phyloP scores from a whole-genome alignment of 768 basidiomycete species.

The Agrocybe pediades region DNA sequence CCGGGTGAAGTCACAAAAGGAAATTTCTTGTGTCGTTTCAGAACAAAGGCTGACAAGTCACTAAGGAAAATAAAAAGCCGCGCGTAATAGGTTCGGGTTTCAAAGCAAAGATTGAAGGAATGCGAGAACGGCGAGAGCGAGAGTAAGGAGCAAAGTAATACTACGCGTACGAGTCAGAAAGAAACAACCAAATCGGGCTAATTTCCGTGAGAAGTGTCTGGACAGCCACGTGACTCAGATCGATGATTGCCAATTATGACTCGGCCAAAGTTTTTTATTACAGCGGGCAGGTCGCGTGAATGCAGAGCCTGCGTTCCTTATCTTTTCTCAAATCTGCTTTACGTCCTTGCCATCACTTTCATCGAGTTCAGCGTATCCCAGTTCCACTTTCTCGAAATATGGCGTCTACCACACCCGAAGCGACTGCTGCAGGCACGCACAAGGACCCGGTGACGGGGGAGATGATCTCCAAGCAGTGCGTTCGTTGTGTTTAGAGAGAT shows the following conservation, averaged over 20 bases:
- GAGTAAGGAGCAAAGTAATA: no score
- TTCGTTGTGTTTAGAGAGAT: conserved; percentile 21
- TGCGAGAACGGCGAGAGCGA: no score
- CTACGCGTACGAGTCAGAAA: no score
- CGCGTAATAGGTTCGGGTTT: no score
- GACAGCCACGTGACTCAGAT: background rate
- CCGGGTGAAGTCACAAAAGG: no score
- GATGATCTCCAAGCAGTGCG: conserved; percentile 94
- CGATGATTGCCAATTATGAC: conserved; percentile 1
- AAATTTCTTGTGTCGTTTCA: no score
- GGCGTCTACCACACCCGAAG: conserved; percentile 47
- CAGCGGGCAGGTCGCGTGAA: conserved; percentile 5
- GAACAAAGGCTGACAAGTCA: no score
- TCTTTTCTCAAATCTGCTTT: conserved; percentile 18
- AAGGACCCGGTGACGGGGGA: conserved; percentile 93
- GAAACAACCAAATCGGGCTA: no score
- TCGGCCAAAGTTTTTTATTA: conserved; percentile 5
- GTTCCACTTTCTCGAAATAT: conserved; percentile 29
- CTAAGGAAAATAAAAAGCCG: no score
- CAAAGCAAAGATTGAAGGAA: no score
- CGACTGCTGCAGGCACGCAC: conserved; percentile 46
- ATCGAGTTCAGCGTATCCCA: conserved; percentile 5
- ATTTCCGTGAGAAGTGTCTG: no score
- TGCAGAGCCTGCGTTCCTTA: conserved; percentile 12
- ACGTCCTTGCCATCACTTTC: background rate